Evolutionary conservation across 2,329 filamentous ascomycete species (phyloP), one percentile per base, ranked within the genome.

Genomic region (Aspergillus ruber): DNA sequence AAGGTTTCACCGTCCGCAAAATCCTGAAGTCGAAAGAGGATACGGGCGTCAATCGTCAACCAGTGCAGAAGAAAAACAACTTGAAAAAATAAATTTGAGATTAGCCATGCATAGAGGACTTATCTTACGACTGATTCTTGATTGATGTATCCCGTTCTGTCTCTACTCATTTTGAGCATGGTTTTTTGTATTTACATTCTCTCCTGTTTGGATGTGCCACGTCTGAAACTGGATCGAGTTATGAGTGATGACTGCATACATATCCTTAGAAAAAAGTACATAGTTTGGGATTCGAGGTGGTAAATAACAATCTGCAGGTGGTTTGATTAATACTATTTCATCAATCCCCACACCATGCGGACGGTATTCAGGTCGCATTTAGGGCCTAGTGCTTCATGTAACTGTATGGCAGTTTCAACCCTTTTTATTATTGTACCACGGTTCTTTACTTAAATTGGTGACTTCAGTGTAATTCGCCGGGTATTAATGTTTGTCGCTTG

Each of bases 1-100:
- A 66, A 40, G 64, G 62, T 3, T 74, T 74, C 46, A 47, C 62
- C 5, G 63, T 74, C 27, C 64, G 67, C 44, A 64, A 69, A 49
- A 67, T 65, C 8, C 55, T 67, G 43, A 59, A 62, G 47, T 13
- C 42, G 18, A 50, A 61, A 35, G 55, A 59, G 40, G 55, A 49
- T 50, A 46, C 45, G 18, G 50, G 51, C 6, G 46, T 50, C 10
- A 65, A 66, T 45, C 60, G 61, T 35, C 44, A 55, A 50, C 60
- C 61, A 9, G 47, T 46, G 17, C 54, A 49, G 29, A 58, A 58
- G 39, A 52, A 55, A 17, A 45, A 44, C 41, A 42, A 42, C 39
- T 45, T 54, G 46, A 53, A 54, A 43, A 49, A 42, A 18, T 23
- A 25, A 42, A 21, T 6, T 27, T 42, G n/a, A 6, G 9, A 29